A percentile compares a stretch with the other conserved stretches of the same genome.
phyloP scores from a whole-genome alignment of 1,284 basidiomycete genomes.

The Gomphus sp. region DNA sequence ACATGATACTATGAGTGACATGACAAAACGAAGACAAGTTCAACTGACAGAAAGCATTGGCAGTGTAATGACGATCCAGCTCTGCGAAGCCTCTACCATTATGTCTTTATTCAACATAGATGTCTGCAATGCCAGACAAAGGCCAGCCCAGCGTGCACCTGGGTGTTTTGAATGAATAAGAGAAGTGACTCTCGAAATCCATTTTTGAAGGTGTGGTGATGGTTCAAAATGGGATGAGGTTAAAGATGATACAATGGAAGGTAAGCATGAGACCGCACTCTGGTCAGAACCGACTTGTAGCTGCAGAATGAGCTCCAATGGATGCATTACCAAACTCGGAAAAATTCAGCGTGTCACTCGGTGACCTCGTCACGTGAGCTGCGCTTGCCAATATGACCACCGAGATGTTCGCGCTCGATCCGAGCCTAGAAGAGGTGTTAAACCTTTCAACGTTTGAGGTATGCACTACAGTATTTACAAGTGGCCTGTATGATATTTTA shows the following conservation, averaged over 20 bases:
- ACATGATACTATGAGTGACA: conserved; percentile 14
- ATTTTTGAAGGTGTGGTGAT: conserved; percentile 61
- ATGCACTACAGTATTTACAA: conserved; percentile 8
- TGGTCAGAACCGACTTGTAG: conserved; percentile 60
- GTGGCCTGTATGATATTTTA: neutral
- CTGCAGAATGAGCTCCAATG: conserved; percentile 58
- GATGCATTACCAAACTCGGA: conserved; percentile 24
- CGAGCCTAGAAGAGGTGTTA: conserved; percentile 53
- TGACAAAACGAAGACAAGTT: conserved; percentile 24
- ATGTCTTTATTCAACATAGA: conserved; percentile 43
- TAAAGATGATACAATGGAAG: conserved; percentile 46
- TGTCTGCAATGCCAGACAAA: conserved; percentile 61
- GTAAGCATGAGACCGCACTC: conserved; percentile 45
- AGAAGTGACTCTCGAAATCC: conserved; percentile 58
- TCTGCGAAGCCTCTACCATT: conserved; percentile 60
- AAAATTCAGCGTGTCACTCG: neutral
- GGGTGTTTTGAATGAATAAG: conserved; percentile 66
- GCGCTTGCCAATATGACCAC: neutral
- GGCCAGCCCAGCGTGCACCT: conserved; percentile 64
- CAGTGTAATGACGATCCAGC: conserved; percentile 56
- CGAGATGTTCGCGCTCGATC: conserved; percentile 30
- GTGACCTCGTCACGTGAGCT: neutral
- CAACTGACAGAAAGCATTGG: conserved; percentile 51
- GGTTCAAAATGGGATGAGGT: conserved; percentile 40
- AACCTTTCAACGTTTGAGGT: conserved; percentile 64